Conservation (phyloP, 2,329 filamentous ascomycete species). For the Penicillium crustosum region DNA sequence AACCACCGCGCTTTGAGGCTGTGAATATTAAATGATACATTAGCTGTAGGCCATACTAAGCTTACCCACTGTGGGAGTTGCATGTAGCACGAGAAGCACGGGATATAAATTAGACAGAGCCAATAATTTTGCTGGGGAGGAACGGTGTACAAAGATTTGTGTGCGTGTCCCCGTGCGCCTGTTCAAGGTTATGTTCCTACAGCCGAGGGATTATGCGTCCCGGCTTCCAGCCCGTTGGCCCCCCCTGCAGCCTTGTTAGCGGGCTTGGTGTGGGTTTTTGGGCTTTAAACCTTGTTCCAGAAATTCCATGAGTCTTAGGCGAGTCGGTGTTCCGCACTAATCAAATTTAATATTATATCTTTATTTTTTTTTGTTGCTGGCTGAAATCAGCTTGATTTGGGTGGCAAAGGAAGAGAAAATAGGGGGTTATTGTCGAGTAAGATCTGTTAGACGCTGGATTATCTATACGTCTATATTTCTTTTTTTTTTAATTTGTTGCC, state of each 20-base stretch:
- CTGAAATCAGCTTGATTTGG: background rate
- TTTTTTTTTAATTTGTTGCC: background rate
- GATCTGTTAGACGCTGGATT: background rate
- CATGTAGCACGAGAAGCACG: constrained; percentile 3
- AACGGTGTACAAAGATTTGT: constrained; percentile 5
- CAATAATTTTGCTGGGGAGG: background rate
- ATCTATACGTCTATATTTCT: constrained; percentile 1
- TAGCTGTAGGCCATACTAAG: background rate
- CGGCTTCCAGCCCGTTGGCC: constrained; percentile 17
- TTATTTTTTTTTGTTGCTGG: background rate
- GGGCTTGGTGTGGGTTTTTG: constrained; percentile 3
- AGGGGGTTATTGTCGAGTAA: background rate
- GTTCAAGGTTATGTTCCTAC: constrained; percentile 19
- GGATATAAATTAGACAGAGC: background rate
- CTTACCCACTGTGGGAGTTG: constrained; percentile 2
- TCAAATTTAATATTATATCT: background rate
- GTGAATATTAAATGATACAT: background rate
- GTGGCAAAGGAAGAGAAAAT: background rate
- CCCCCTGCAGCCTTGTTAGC: constrained; percentile 9
- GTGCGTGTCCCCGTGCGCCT: constrained; percentile 9
- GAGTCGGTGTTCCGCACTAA: background rate
- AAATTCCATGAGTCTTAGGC: constrained; percentile 10
- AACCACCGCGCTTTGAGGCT: background rate
- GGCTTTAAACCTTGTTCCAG: constrained; percentile 17
- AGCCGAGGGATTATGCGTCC: constrained; percentile 7